Evolutionary conservation across 1,284 basidiomycete species (phyloP), one percentile per base, ranked within the genome.

Genomic region (Mycena citricolor): DNA sequence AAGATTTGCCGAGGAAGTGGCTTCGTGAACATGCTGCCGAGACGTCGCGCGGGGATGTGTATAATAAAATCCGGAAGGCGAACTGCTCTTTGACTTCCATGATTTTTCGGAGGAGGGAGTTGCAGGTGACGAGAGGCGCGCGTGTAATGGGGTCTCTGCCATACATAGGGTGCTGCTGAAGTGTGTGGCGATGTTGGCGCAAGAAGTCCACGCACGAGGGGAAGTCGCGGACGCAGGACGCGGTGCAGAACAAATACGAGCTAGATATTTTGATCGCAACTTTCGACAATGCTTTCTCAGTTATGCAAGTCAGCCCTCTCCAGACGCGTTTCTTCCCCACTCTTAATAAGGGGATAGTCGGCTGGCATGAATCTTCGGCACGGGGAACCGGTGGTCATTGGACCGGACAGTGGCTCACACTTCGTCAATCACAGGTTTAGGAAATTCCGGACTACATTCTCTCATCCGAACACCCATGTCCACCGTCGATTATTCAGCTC

Each of bases 401-500:
- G n/a, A 8, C 32, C 13, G 20, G 14, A n/a, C 14, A 5, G 6
- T 35, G n/a, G 12, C 8, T 3, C 11, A 22, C 16, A 14, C 8
- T 22, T 14, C 32, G 19, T n/a, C 7, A 35, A n/a, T n/a, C n/a
- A n/a, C n/a, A n/a, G n/a, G n/a, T n/a, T n/a, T n/a, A n/a, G n/a
- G n/a, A n/a, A n/a, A n/a, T n/a, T n/a, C n/a, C n/a, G n/a, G n/a
- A n/a, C n/a, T n/a, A n/a, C n/a, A n/a, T n/a, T 23, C 31, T 19
- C 32, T 19, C 19, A 6, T 39, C 29, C 19, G 35, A 19, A 30
- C 26, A 10, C 8, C 41, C 6, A 81, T 66, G 48, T 26, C 62
- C 16, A 35, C 48, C n/a, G 58, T 58, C 34, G 62, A 74, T 42
- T 76, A 77, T 50, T 49, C 41, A 24, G 33, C 59, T 5, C 64